Conservation (phyloP, 495 filamentous ascomycete genomes). For the Aspergillus indologenus region DNA sequence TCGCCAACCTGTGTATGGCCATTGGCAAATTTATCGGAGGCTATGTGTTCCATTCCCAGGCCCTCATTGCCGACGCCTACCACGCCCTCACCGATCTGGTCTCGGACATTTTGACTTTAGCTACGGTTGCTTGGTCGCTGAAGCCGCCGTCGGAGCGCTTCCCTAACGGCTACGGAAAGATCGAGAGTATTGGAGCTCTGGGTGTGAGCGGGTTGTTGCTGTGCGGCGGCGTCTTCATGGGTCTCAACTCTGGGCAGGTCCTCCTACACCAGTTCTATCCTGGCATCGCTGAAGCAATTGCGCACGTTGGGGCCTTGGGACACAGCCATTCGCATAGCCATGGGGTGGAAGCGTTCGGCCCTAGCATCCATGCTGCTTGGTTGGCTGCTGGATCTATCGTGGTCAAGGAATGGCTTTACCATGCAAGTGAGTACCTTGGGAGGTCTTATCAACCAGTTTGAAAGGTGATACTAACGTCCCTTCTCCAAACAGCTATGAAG, state of each 20-base stretch:
- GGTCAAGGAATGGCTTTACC: constrained; percentile 95
- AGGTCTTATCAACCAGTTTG: neutral
- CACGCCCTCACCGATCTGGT: constrained; percentile 93
- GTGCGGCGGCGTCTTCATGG: constrained; percentile 86
- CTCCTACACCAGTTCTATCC: constrained; percentile 79
- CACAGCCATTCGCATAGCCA: constrained; percentile 62
- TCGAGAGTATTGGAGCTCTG: constrained; percentile 91
- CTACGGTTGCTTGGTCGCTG: constrained; percentile 87
- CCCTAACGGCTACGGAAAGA: constrained; percentile 89
- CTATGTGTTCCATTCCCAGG: constrained; percentile 89
- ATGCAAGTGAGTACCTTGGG: constrained; percentile 70
- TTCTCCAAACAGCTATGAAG: constrained; percentile 72
- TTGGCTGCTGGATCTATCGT: constrained; percentile 86
- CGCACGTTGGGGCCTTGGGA: constrained; percentile 50
- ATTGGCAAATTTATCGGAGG: constrained; percentile 88
- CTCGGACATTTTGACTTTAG: constrained; percentile 88
- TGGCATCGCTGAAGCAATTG: constrained; percentile 60
- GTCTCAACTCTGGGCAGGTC: constrained; percentile 68
- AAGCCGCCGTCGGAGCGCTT: constrained; percentile 77
- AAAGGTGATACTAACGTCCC: constrained; percentile 2
- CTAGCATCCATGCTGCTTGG: constrained; percentile 92
- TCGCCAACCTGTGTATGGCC: constrained; percentile 92
- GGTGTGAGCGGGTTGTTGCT: constrained; percentile 89
- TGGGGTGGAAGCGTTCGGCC: constrained; percentile 56
- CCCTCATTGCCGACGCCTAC: constrained; percentile 90